These are phyloP conservation scores for Alternaria brassicae DNA, from an alignment of 2,329 filamentous ascomycete genomes.

Conservation along the genomic window DNA sequence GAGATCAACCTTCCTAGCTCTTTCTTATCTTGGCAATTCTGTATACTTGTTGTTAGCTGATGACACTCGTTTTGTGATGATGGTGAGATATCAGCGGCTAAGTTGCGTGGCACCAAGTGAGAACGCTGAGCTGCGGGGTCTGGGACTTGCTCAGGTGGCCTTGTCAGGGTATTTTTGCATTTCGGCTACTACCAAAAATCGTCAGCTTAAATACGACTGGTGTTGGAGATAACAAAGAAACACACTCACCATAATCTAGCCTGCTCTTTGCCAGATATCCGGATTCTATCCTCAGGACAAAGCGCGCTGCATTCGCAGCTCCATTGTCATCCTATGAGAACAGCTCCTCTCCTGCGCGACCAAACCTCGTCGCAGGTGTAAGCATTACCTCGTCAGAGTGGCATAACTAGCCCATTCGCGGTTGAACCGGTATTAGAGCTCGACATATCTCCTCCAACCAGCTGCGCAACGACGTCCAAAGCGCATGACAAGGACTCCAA, in stretches of 20 bases:
- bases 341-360: background rate
- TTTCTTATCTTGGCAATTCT: constrained; percentile 10
- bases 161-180: constrained; percentile 21
- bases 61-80: constrained; percentile 8
- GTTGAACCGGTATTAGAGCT: background rate
- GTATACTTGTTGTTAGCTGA: constrained; percentile 7
- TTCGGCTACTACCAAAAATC: constrained; percentile 24
- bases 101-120: constrained; percentile 17
- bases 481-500: background rate
- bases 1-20: constrained; percentile 9
- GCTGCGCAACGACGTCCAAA: background rate
- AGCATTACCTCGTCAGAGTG: background rate
- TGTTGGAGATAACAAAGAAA: background rate
- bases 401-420: background rate
- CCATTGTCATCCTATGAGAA: background rate
- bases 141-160: constrained; percentile 7
- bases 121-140: constrained; percentile 21
- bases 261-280: background rate
- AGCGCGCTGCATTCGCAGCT: background rate
- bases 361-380: background rate
- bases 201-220: constrained; percentile 22
- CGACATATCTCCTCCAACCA: background rate
- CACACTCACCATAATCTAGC: constrained; percentile 25
- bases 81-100: constrained; percentile 7
- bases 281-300: background rate